Percentiles rank a stretch among this genome's conserved stretches.
Conservation (phyloP, 164 flowering plant genomes). For the Tetrastigma voinierianum region DNA sequence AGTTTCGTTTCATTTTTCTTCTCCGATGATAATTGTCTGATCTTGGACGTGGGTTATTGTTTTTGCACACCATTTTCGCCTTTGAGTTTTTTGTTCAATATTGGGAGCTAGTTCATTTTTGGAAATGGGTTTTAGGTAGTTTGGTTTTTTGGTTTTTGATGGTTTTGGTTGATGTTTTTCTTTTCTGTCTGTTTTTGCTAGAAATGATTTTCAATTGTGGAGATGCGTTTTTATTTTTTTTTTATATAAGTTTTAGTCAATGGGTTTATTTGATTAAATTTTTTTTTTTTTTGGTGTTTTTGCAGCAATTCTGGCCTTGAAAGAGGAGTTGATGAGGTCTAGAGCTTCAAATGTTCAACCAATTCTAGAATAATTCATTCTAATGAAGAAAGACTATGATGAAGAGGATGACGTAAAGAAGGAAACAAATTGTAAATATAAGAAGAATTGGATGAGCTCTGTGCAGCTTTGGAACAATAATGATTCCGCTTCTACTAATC, state of each 20-base stretch:
- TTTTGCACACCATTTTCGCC: not conserved
- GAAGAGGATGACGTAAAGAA: slow-evolving; percentile 12
- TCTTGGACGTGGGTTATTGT: not conserved
- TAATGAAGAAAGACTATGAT: slow-evolving; percentile 25
- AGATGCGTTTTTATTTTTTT: slow-evolving; percentile 13
- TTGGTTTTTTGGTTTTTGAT: too few species aligned
- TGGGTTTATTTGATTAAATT: not conserved
- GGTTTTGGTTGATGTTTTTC: not conserved
- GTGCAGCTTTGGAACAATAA: slow-evolving; percentile 72
- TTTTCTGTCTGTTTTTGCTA: not conserved
- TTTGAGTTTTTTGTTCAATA: too few species aligned
- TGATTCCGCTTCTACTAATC: slow-evolving; percentile 6
- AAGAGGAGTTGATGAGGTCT: too few species aligned
- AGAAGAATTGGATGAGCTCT: slow-evolving; percentile 86
- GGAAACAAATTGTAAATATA: slow-evolving; percentile 41
- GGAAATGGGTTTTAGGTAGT: too few species aligned
- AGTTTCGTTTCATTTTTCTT: slow-evolving; percentile 19
- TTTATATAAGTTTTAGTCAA: not conserved
- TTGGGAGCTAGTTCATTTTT: too few species aligned
- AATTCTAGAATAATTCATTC: too few species aligned
- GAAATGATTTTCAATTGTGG: not conserved
- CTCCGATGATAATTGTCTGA: too few species aligned
- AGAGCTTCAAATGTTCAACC: too few species aligned
- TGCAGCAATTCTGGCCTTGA: too few species aligned
- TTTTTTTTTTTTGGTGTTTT: not conserved